Base-by-base conservation (phyloP, 2,329 filamentous ascomycete genomes). In the Tolypocladium cylindrosporum region DNA sequence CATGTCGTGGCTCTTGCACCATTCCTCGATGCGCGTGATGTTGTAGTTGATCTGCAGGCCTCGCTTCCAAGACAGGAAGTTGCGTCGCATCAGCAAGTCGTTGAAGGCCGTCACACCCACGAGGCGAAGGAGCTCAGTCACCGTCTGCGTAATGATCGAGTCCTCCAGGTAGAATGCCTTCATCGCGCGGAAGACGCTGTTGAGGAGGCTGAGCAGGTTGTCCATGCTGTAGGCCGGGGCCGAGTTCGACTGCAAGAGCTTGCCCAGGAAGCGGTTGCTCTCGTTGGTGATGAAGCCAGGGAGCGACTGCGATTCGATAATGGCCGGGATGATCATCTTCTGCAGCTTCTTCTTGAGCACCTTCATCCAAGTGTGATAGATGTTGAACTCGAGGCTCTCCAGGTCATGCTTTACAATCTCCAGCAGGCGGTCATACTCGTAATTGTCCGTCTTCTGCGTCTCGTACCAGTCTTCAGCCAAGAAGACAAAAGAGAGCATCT, bases 291-390 rank as follows among this genome's bases (percentile, higher is more conserved):
- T 94, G 73, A 99, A 99, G 65, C 94, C 94, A 55, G 94, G 94
- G 61, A 99, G 85, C 31, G 94, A 97, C 74, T 99, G 94, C 54
- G 93, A 97, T 74, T 99, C 94, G 69, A 99, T 99, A 72, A 99
- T 99, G 58, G 94, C 94, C 1, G 94, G 94, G 56, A 99, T 96
- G 69, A 99, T 95, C 94, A 99, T 99, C 83, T 97, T 97, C 68
- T 95, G 91, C 62, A 99, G 82, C 78, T 96, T 96, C 85, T 97
- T 97, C 84, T 99, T 99, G 69, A 99, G 79, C 58, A 97, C 90
- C 81, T 99, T 99, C 94, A 99, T 99, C 94, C 94, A 99, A 34
- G 94, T 99, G 76, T 99, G 94, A 76, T 99, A 99, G 68, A 99
- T 99, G 79, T 99, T 99, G 80, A 99, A 99, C 76, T 99, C 94